Percentiles rank a stretch among this genome's conserved stretches.
Conservation (phyloP, 805 yeast species). For the Metschnikowia dekortorum region DNA sequence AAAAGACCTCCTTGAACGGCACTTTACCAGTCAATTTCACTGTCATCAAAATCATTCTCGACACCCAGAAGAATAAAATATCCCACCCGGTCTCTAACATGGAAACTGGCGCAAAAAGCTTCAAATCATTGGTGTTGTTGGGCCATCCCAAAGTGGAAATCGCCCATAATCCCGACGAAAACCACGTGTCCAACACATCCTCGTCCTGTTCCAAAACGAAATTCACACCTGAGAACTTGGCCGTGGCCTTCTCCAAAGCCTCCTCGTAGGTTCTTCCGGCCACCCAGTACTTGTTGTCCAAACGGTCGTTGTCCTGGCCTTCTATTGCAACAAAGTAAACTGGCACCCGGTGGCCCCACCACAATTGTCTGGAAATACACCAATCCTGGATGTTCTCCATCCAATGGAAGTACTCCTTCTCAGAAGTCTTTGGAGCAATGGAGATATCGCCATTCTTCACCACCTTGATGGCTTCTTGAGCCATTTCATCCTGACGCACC, state of each 20-base stretch:
- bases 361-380: slow-evolving; percentile 92
- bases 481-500: slow-evolving; percentile 90
- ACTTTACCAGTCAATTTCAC: slow-evolving; percentile 83
- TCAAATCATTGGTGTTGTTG: slow-evolving; percentile 63
- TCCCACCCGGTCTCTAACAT: slow-evolving; percentile 99
- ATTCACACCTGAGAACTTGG: slow-evolving; percentile 63
- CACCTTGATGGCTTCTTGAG: slow-evolving; percentile 78
- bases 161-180: slow-evolving; percentile 98
- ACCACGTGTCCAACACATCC: slow-evolving; percentile 98
- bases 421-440: slow-evolving; percentile 84
- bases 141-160: slow-evolving; percentile 98
- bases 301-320: slow-evolving; percentile 60
- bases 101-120: slow-evolving; percentile 81
- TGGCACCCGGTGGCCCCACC: slow-evolving; percentile 99
- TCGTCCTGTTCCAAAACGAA: slow-evolving; percentile 90
- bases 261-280: slow-evolving; percentile 82
- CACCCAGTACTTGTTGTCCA: slow-evolving; percentile 78
- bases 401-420: slow-evolving; percentile 94
- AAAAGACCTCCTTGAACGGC: slow-evolving; percentile 95
- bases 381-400: slow-evolving; percentile 94
- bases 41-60: slow-evolving; percentile 92
- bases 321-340: slow-evolving; percentile 83
- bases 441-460: slow-evolving; percentile 77
- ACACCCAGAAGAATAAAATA: slow-evolving; percentile 97
- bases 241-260: slow-evolving; percentile 76